These are phyloP conservation scores for Gracilaria caudata DNA, from an alignment of 23 red algal species.

Conservation along the genomic window DNA sequence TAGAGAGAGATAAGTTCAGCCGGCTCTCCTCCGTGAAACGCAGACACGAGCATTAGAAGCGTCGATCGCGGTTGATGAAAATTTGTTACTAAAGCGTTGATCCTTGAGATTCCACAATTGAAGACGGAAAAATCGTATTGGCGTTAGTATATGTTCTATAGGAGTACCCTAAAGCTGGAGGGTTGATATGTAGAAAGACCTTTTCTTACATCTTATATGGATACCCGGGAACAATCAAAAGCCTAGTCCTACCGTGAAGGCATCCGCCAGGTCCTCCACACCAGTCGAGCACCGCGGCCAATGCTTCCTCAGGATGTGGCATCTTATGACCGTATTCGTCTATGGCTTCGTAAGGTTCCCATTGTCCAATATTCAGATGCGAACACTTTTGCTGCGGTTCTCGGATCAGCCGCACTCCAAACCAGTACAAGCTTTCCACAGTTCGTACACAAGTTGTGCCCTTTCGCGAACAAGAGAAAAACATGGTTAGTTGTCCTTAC, in stretches of 20 bases:
- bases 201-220: constrained; percentile 64
- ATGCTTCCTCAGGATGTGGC: constrained; percentile 38
- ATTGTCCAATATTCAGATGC: constrained; percentile 62
- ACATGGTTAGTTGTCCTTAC: neutral
- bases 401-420: constrained; percentile 69
- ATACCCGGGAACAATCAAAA: constrained; percentile 96
- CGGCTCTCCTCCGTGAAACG: constrained; percentile 71
- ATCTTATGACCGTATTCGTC: constrained; percentile 32
- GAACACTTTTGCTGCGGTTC: neutral
- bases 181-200: neutral
- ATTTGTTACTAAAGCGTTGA: constrained; percentile 92
- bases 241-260: constrained; percentile 62
- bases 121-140: neutral
- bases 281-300: constrained; percentile 41
- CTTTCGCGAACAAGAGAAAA: constrained; percentile 15
- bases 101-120: constrained; percentile 9
- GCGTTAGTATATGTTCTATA: neutral
- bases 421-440: constrained; percentile 95
- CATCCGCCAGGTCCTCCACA: neutral
- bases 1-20: constrained; percentile 70
- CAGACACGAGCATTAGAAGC: constrained; percentile 94
- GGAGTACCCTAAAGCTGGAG: neutral
- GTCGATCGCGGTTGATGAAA: constrained; percentile 98
- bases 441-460: constrained; percentile 94
- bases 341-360: constrained; percentile 76